A percentile compares a stretch with the other conserved stretches of the same genome.
Evolutionary conservation across 2,329 filamentous ascomycete species (phyloP).

Genomic region (Tolypocladium ovalisporum): DNA sequence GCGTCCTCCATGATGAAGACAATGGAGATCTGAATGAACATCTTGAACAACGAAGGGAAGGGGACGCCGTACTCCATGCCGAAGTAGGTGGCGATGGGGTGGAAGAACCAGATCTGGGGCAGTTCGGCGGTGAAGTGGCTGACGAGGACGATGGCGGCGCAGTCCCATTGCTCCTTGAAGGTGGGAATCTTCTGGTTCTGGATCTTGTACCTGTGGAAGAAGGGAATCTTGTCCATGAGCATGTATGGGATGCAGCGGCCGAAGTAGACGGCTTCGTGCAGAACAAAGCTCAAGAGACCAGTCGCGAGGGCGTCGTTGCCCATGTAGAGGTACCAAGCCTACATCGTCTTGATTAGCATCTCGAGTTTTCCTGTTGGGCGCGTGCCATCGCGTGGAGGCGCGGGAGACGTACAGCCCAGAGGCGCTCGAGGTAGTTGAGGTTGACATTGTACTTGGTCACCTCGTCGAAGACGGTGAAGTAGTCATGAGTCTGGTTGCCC

Average conservation of each 20-base stretch:
- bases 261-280: constrained; percentile 94
- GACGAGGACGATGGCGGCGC: constrained; percentile 82
- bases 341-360: background rate
- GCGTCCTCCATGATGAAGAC: constrained; percentile 95
- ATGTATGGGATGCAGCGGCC: constrained; percentile 86
- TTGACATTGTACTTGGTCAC: constrained; percentile 67
- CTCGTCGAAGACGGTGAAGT: constrained; percentile 50
- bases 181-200: constrained; percentile 85
- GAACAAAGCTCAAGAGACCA: constrained; percentile 91
- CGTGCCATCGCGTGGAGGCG: background rate
- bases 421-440: constrained; percentile 74
- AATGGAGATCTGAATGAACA: constrained; percentile 81
- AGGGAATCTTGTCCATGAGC: constrained; percentile 78
- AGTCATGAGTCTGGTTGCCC: constrained; percentile 35
- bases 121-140: constrained; percentile 97
- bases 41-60: constrained; percentile 76
- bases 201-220: constrained; percentile 89
- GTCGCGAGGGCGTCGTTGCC: constrained; percentile 95
- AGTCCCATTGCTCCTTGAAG: constrained; percentile 87
- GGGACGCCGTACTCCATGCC: constrained; percentile 82
- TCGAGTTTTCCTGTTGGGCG: background rate
- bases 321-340: constrained; percentile 95
- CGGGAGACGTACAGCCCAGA: constrained; percentile 63
- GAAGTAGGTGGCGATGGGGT: constrained; percentile 87
- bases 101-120: constrained; percentile 98